A percentile compares a stretch with the other conserved stretches of the same genome.
These are phyloP conservation scores for Aurinia saxatilis DNA, from an alignment of 345 rosid species.

Conservation along the genomic window DNA sequence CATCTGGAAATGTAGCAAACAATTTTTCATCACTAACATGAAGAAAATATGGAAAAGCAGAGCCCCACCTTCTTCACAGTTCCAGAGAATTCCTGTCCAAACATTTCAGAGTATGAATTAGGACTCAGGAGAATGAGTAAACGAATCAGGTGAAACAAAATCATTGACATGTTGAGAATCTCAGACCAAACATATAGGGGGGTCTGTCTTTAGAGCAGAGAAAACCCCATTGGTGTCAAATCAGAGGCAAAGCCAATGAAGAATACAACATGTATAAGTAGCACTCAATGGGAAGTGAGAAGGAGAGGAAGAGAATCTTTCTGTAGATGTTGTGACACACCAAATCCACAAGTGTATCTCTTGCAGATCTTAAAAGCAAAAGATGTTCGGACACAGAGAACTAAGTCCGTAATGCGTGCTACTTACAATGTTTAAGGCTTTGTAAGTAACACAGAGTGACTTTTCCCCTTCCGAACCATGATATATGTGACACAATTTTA, in stretches of 20 bases:
- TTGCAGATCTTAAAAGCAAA: constrained; percentile 6
- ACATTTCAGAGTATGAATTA: constrained; percentile 16
- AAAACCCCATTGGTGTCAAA: constrained; percentile 9
- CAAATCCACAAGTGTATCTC: constrained; percentile 12
- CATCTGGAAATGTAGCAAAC: constrained; percentile 24
- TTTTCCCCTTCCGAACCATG: not conserved
- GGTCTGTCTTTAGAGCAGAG: constrained; percentile 1
- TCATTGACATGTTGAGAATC: constrained; percentile 23
- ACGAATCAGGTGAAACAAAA: constrained; percentile 19
- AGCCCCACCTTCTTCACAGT: constrained; percentile 27
- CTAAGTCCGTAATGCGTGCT: not conserved
- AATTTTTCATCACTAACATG: constrained; percentile 24
- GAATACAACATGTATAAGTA: not conserved
- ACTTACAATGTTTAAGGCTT: not conserved
- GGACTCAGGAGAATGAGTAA: not conserved
- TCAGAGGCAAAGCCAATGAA: constrained; percentile 16
- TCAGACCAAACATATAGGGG: constrained; percentile 7
- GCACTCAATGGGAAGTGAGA: constrained; percentile 23
- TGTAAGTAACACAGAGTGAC: not conserved
- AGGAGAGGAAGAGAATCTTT: constrained; percentile 12
- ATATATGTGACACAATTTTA: not conserved
- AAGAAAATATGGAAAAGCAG: constrained; percentile 17
- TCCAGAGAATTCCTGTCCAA: constrained; percentile 26
- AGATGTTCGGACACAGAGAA: not conserved
- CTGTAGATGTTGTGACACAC: constrained; percentile 20